phyloP scores from a whole-genome alignment of 2,329 filamentous ascomycete genomes.

The Colletotrichum sp. region DNA sequence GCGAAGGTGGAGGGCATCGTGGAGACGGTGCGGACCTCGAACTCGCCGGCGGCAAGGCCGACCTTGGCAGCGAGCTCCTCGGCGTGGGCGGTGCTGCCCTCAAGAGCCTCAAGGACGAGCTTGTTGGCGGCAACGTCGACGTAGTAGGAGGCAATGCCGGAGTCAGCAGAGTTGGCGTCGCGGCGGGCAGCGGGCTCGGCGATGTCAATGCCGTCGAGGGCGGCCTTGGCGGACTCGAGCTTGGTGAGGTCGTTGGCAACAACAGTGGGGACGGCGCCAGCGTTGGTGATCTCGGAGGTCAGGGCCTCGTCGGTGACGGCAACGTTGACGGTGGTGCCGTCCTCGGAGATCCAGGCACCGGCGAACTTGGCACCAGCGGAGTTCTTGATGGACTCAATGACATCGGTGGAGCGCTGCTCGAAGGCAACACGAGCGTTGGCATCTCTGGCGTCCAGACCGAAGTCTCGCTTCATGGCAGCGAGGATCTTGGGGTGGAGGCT shows the following conservation, averaged over 20 bases:
- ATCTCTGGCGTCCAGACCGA: conserved; percentile 41
- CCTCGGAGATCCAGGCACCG: conserved; percentile 41
- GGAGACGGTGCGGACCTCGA: conserved; percentile 38
- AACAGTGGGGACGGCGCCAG: conserved; percentile 38
- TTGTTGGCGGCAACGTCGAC: conserved; percentile 45
- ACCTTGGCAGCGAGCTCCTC: conserved; percentile 39
- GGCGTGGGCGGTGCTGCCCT: conserved; percentile 37
- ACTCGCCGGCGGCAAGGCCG: conserved; percentile 39
- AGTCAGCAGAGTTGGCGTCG: conserved; percentile 26
- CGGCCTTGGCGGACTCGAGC: conserved; percentile 45
- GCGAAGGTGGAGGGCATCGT: conserved; percentile 37
- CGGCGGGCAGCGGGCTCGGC: conserved; percentile 26
- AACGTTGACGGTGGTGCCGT: conserved; percentile 38
- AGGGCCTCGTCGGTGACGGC: conserved; percentile 41
- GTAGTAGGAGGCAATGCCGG: conserved; percentile 41
- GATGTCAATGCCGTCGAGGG: conserved; percentile 46
- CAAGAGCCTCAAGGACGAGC: conserved; percentile 41
- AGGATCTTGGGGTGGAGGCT: conserved; percentile 44
- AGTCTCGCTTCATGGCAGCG: conserved; percentile 47
- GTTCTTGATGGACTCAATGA: conserved; percentile 39
- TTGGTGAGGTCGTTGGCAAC: conserved; percentile 39
- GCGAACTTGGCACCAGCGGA: conserved; percentile 38
- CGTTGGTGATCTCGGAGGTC: conserved; percentile 36
- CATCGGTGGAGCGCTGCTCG: conserved; percentile 37
- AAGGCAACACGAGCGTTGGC: conserved; percentile 42